These are phyloP conservation scores for Salmacisia buchloeana DNA, from an alignment of 1,284 basidiomycete species.

Conservation along the genomic window DNA sequence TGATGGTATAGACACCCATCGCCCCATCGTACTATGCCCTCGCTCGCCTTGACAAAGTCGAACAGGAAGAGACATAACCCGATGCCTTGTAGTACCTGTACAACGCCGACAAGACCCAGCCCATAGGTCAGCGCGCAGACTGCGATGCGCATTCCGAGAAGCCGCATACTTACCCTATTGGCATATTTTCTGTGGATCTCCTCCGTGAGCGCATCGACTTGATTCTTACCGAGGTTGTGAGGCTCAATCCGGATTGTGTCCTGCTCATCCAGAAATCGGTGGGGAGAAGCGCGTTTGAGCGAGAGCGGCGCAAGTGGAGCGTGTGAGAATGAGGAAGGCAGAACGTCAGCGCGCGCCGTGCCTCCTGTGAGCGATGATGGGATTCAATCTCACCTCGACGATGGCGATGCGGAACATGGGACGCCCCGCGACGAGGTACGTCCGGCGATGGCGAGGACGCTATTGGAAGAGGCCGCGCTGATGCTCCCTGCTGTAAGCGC, in stretches of 20 bases:
- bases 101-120: too few species aligned
- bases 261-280: constrained; percentile 45
- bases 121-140: background rate
- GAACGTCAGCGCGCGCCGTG: too few species aligned
- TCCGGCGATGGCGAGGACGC: too few species aligned
- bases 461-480: too few species aligned
- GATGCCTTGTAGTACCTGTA: constrained; percentile 74
- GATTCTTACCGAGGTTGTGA: constrained; percentile 65
- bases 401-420: too few species aligned
- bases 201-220: constrained; percentile 66
- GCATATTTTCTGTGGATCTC: constrained; percentile 90
- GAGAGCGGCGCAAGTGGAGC: too few species aligned
- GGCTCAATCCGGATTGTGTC: constrained; percentile 76
- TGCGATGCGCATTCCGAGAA: background rate
- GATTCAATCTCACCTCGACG: too few species aligned
- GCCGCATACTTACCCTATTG: constrained; percentile 56
- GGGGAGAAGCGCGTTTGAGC: too few species aligned
- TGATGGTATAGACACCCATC: constrained; percentile 93
- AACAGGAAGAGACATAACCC: constrained; percentile 84
- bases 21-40: constrained; percentile 87
- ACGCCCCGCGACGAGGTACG: too few species aligned
- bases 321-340: too few species aligned
- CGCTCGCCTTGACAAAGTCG: constrained; percentile 75
- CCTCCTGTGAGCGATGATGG: too few species aligned
- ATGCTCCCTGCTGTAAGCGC: too few species aligned